Percentiles rank a stretch among this genome's conserved stretches.
These are phyloP conservation scores for Esteya vermicola DNA, from an alignment of 2,329 filamentous ascomycete genomes.

Conservation along the genomic window DNA sequence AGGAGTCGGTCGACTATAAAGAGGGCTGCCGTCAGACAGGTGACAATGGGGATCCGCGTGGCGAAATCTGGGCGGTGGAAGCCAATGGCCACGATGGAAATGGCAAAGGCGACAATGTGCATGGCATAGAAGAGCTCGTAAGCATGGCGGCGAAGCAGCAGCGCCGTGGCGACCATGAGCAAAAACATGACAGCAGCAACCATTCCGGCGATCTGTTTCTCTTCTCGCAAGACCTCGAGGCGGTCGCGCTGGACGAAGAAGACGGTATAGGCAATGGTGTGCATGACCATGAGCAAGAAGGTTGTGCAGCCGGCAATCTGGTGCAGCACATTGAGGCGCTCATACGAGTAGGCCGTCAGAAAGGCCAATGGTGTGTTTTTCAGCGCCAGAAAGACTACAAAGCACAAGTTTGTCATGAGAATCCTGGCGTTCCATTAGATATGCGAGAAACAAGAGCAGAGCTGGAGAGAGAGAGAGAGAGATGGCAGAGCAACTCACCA, in stretches of 20 bases:
- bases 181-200: slow-evolving; percentile 31
- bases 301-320: slow-evolving; percentile 36
- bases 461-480: background rate
- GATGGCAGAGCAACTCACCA: slow-evolving; percentile 14
- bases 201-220: slow-evolving; percentile 31
- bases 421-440: too few species aligned
- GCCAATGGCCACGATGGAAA: slow-evolving; percentile 30
- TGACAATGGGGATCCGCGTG: slow-evolving; percentile 26
- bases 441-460: too few species aligned
- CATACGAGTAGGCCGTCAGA: slow-evolving; percentile 40
- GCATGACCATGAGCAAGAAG: slow-evolving; percentile 29
- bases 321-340: slow-evolving; percentile 43
- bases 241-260: slow-evolving; percentile 21
- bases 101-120: slow-evolving; percentile 33
- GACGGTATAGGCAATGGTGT: slow-evolving; percentile 27
- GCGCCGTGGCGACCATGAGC: slow-evolving; percentile 26
- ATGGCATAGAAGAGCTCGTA: slow-evolving; percentile 43
- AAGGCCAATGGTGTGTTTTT: slow-evolving; percentile 44
- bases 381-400: slow-evolving; percentile 39
- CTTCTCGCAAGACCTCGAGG: slow-evolving; percentile 19
- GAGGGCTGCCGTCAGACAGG: slow-evolving; percentile 26
- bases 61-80: slow-evolving; percentile 35
- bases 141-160: slow-evolving; percentile 27
- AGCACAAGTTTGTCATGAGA: slow-evolving; percentile 26
- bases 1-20: slow-evolving; percentile 38